Conservation (phyloP, 2,329 filamentous ascomycete species). For the Fusarium multiceps region DNA sequence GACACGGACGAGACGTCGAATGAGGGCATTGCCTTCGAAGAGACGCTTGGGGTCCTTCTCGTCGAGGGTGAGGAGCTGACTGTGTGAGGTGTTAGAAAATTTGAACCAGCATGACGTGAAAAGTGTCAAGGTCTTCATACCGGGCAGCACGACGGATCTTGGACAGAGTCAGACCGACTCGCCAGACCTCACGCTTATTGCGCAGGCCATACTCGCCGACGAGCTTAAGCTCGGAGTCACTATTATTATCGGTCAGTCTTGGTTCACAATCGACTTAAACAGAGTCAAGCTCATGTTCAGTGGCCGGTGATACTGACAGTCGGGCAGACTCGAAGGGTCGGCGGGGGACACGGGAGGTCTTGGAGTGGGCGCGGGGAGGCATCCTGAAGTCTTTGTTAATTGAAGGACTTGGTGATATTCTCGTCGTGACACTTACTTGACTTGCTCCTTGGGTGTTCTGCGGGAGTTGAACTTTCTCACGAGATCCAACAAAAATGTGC, state of each 20-base stretch:
- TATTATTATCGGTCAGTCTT: slow-evolving; percentile 76
- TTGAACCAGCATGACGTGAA: neutral
- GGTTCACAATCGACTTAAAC: slow-evolving; percentile 88
- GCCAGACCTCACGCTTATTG: slow-evolving; percentile 99
- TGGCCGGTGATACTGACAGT: slow-evolving; percentile 98
- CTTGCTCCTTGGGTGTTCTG: slow-evolving; percentile 54
- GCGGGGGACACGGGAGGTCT: slow-evolving; percentile 99
- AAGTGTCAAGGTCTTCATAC: slow-evolving; percentile 62
- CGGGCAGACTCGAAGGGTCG: slow-evolving; percentile 99
- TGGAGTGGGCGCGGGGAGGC: slow-evolving; percentile 80
- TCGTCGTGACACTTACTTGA: slow-evolving; percentile 52
- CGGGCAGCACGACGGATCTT: slow-evolving; percentile 99
- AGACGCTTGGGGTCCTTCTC: slow-evolving; percentile 99
- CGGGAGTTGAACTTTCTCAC: slow-evolving; percentile 50
- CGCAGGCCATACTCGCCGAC: slow-evolving; percentile 99
- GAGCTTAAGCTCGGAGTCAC: slow-evolving; percentile 99
- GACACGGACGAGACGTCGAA: slow-evolving; percentile 99
- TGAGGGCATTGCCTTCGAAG: slow-evolving; percentile 99
- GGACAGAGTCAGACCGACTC: slow-evolving; percentile 98
- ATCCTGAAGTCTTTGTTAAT: slow-evolving; percentile 52
- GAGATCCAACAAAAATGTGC: slow-evolving; percentile 48
- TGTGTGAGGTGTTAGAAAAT: slow-evolving; percentile 56
- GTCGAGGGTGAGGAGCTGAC: slow-evolving; percentile 99
- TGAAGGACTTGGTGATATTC: slow-evolving; percentile 24
- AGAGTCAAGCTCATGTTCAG: slow-evolving; percentile 98